Evolutionary conservation across 2,329 filamentous ascomycete species (phyloP), one percentile per base, ranked within the genome.

Genomic region (Xylaria sp.): DNA sequence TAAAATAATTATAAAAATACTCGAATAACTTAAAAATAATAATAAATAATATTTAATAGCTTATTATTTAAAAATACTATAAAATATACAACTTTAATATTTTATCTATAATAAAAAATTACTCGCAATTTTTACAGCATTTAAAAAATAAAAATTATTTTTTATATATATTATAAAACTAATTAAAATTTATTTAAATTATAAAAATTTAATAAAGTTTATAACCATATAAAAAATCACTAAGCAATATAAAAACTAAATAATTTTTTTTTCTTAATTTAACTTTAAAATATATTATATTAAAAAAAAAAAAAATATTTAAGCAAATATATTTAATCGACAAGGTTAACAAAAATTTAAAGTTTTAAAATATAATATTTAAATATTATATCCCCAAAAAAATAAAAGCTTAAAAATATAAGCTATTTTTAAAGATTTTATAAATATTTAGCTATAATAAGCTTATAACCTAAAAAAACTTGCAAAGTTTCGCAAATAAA

Each of bases 221-320:
- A 48, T 48, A 48, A 48, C 1, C 6, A 48, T 48, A 48, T 48
- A 48, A 48, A 6, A n/a, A 9, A 48, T 48, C 4, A 48, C 2
- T 1, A 48, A 48, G 20, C 9, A 20, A 48, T 48, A 48, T 48
- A 48, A 48, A 23, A 48, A 62, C 23, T 52, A 51, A 39, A 37
- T 62, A 39, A 25, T 50, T 62, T 62, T 62, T 62, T 37, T 62
- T 50, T n/a, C 3, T 2, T 15, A 62, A 18, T 62, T 62, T 62
- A 51, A 62, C 23, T 62, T 62, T 62, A 62, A 50, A 52, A 62
- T 62, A 31, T 51, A 39, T 37, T 62, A 51, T 62, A 62, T 62
- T 52, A 62, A 62, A 62, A 3, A 25, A 3, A 25, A 25, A 62
- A 23, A 25, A 51, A 62, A 52, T 10, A 51, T 51, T 52, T 51